phyloP scores from a whole-genome alignment of 2,329 filamentous ascomycete genomes.

The Metarhizium robertsii region DNA sequence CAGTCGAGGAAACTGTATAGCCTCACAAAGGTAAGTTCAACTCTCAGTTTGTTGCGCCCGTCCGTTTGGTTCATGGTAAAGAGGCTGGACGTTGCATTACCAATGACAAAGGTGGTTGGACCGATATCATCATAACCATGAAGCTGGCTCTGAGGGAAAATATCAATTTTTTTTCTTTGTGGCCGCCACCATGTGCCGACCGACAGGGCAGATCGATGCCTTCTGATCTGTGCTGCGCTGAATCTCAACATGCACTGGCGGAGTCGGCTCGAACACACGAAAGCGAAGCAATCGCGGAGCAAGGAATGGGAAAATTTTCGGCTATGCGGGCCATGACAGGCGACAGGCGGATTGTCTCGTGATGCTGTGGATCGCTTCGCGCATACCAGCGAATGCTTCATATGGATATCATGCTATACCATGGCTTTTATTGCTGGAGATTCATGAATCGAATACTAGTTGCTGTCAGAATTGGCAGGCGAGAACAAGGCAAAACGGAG shows the following conservation, averaged over 20 bases:
- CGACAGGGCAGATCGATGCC: not conserved
- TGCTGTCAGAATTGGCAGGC: not conserved
- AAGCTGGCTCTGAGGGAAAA: too few relatives aligned
- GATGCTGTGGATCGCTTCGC: not conserved
- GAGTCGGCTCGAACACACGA: too few relatives aligned
- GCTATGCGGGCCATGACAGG: not conserved
- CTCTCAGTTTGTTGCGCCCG: not conserved
- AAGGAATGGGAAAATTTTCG: not conserved
- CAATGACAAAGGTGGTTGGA: too few relatives aligned
- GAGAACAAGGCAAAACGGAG: not conserved
- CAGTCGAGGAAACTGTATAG: not conserved
- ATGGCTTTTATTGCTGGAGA: not conserved
- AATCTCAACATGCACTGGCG: not conserved
- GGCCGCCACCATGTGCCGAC: too few relatives aligned
- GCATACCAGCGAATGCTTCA: not conserved
- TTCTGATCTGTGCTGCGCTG: not conserved
- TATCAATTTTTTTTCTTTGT: not conserved
- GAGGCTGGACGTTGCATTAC: too few relatives aligned
- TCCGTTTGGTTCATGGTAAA: not conserved
- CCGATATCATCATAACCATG: too few relatives aligned
- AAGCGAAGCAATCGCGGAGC: too few relatives aligned
- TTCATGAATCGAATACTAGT: not conserved
- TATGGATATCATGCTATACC: not conserved
- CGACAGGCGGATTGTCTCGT: not conserved
- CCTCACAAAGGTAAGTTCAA: not conserved